Evolutionary conservation across 139 green algal species (phyloP), one percentile per base, ranked within the genome.

Genomic region (Chlorella vulgaris): DNA sequence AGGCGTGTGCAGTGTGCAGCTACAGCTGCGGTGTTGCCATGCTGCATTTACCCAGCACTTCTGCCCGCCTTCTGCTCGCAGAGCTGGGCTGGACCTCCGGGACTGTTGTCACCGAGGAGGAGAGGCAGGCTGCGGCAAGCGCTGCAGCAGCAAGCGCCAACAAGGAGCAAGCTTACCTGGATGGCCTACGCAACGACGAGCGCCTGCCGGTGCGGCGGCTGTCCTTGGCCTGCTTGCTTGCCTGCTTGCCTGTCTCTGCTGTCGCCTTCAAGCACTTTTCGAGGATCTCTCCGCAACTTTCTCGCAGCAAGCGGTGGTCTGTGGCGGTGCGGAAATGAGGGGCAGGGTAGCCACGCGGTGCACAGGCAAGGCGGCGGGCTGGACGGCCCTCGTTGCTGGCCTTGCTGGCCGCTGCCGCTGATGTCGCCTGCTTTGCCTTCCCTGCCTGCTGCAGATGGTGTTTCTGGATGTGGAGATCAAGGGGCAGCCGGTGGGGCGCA

Each of bases 1-100:
- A 18, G 66, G n/a, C n/a, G n/a, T n/a, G n/a, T n/a, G n/a, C n/a
- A n/a, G n/a, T n/a, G n/a, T n/a, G n/a, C n/a, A n/a, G n/a, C n/a
- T n/a, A n/a, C n/a, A n/a, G n/a, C n/a, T n/a, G n/a, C n/a, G n/a
- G n/a, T n/a, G n/a, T n/a, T n/a, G n/a, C n/a, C n/a, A n/a, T n/a
- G n/a, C n/a, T n/a, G n/a, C n/a, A n/a, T n/a, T n/a, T n/a, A n/a
- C n/a, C n/a, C n/a, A n/a, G n/a, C n/a, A n/a, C n/a, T n/a, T n/a
- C n/a, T n/a, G n/a, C n/a, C n/a, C n/a, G n/a, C n/a, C n/a, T n/a
- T n/a, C n/a, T n/a, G n/a, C n/a, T n/a, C n/a, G 68, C 83, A 86
- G 89, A 66, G 36, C 79, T 89, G 10, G n/a, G 66, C 19, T 93
- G 90, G 90, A 85, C 84, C 6, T 90, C 90, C 3, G 90, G 90